Evolutionary conservation across 495 filamentous ascomycete species (phyloP).

Genomic region (Annulohypoxylon stygium): DNA sequence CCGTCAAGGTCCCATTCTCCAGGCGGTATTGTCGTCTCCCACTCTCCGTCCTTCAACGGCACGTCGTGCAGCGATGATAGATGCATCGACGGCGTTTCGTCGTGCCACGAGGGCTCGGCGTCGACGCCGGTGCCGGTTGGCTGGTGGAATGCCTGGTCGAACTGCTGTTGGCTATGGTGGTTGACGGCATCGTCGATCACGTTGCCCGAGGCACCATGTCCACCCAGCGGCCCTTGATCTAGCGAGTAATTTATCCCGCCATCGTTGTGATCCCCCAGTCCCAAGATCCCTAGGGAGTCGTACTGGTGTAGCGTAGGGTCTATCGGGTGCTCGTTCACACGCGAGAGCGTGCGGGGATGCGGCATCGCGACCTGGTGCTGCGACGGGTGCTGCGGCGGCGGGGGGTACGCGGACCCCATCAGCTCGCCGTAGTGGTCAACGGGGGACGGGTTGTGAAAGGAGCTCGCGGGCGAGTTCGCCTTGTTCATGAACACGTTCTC

Average conservation of each 20-base stretch:
- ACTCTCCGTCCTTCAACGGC: constrained; percentile 38
- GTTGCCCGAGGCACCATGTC: background rate
- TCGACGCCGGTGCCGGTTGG: constrained; percentile 4
- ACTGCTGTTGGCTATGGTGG: constrained; percentile 35
- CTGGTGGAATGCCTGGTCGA: constrained; percentile 42
- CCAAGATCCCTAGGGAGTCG: constrained; percentile 35
- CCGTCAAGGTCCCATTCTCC: constrained; percentile 54
- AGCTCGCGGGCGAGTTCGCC: constrained; percentile 55
- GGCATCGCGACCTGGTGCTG: constrained; percentile 29
- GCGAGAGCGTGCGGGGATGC: constrained; percentile 22
- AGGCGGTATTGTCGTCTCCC: constrained; percentile 38
- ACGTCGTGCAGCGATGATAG: constrained; percentile 17
- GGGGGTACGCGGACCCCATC: constrained; percentile 45
- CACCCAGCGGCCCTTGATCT: constrained; percentile 25
- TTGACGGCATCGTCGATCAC: background rate
- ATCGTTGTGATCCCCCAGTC: constrained; percentile 29
- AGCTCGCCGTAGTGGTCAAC: constrained; percentile 45
- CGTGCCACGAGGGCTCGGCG: constrained; percentile 40
- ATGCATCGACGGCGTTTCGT: constrained; percentile 21
- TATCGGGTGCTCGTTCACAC: constrained; percentile 39
- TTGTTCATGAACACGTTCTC: constrained; percentile 60
- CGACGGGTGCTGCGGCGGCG: constrained; percentile 24
- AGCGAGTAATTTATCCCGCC: constrained; percentile 27
- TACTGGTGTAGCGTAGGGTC: constrained; percentile 42
- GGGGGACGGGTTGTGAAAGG: constrained; percentile 51